Conservation (phyloP, 1,139 yeast genomes). For the Kodamaea sp. region DNA sequence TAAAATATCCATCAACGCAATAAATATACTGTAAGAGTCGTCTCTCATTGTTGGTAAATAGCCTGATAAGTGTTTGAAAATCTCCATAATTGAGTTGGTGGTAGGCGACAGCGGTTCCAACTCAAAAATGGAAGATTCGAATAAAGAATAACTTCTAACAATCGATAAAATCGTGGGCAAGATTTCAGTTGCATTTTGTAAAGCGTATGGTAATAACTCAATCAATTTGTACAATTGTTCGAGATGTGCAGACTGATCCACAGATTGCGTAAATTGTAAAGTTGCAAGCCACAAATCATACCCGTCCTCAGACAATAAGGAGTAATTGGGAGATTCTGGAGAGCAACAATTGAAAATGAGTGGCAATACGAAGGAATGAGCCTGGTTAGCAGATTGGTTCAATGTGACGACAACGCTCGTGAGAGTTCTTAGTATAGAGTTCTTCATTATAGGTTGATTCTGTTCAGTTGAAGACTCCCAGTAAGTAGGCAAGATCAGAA, state of each 20-base stretch:
- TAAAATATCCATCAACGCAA: slow-evolving; percentile 62
- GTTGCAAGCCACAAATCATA: slow-evolving; percentile 79
- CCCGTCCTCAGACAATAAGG: slow-evolving; percentile 82
- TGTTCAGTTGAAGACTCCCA: slow-evolving; percentile 66
- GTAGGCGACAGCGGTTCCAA: not conserved
- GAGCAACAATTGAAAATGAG: slow-evolving; percentile 64
- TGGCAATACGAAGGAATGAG: slow-evolving; percentile 69
- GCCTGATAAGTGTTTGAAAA: slow-evolving; percentile 55
- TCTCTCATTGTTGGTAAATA: slow-evolving; percentile 68
- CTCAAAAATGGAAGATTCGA: slow-evolving; percentile 53
- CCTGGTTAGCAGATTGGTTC: slow-evolving; percentile 56
- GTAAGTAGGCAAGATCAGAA: slow-evolving; percentile 64
- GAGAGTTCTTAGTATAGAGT: slow-evolving; percentile 68
- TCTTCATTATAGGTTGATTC: slow-evolving; percentile 68
- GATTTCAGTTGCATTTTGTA: slow-evolving; percentile 71
- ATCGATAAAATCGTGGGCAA: slow-evolving; percentile 68
- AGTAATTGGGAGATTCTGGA: slow-evolving; percentile 57
- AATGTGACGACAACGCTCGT: slow-evolving; percentile 66
- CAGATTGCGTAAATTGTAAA: slow-evolving; percentile 54
- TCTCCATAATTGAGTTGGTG: slow-evolving; percentile 21
- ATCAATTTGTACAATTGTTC: slow-evolving; percentile 44
- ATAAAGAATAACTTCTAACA: slow-evolving; percentile 67
- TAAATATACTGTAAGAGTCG: slow-evolving; percentile 60
- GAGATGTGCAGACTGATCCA: slow-evolving; percentile 30
- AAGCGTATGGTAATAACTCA: slow-evolving; percentile 51